Conservation (phyloP, 169 alveolate genomes). For the Cryptosporidium muris region DNA sequence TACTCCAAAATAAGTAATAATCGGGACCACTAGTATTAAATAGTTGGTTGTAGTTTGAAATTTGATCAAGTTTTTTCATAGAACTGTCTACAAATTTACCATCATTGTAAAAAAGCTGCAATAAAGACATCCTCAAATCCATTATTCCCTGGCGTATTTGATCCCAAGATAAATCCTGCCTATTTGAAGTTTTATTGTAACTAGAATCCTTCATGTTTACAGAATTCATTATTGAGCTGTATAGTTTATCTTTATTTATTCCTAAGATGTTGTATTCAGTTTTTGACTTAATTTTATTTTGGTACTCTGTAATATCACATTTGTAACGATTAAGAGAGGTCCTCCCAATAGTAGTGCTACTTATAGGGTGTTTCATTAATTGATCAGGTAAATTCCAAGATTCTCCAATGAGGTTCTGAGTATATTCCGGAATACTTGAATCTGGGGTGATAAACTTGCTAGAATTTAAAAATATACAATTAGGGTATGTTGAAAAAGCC, state of each 20-base stretch:
- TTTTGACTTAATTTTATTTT: neutral
- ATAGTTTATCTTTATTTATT: neutral
- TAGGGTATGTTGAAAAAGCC: constrained; percentile 43
- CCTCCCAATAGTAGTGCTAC: constrained; percentile 50
- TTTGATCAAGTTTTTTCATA: constrained; percentile 1
- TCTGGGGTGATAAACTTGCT: constrained; percentile 3
- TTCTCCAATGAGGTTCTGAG: neutral
- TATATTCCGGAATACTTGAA: neutral
- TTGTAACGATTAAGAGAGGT: constrained; percentile 37
- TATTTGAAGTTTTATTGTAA: neutral
- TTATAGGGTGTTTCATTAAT: constrained; percentile 46
- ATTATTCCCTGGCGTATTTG: constrained; percentile 49
- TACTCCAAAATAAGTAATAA: constrained; percentile 23
- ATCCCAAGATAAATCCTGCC: constrained; percentile 25
- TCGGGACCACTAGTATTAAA: neutral
- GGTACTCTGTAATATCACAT: constrained; percentile 42
- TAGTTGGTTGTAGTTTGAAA: constrained; percentile 1
- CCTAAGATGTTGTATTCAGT: constrained; percentile 21
- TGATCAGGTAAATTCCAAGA: constrained; percentile 20
- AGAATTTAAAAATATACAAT: neutral
- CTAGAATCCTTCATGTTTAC: neutral
- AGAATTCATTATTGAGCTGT: neutral
- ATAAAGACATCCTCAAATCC: constrained; percentile 15
- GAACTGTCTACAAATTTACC: constrained; percentile 33
- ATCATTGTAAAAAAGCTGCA: constrained; percentile 36